Conservation (phyloP, 352 stramenopile species). For the Phytophthora sp. region DNA sequence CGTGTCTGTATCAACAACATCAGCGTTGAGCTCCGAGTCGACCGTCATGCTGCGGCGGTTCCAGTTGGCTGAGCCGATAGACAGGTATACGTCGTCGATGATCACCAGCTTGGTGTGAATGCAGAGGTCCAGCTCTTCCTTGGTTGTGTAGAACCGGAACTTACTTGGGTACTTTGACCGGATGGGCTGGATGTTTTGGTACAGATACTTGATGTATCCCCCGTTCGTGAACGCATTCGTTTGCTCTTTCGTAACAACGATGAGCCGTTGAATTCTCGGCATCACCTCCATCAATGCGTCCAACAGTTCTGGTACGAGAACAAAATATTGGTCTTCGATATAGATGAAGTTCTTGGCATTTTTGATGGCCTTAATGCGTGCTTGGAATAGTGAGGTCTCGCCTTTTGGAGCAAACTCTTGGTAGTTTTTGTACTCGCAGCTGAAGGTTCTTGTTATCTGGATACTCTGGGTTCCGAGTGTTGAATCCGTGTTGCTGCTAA, state of each 20-base stretch:
- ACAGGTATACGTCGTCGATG: constrained; percentile 66
- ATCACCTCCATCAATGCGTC: constrained; percentile 48
- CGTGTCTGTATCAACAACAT: constrained; percentile 45
- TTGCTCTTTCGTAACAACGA: constrained; percentile 45
- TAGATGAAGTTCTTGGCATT: constrained; percentile 48
- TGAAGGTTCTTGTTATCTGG: constrained; percentile 69
- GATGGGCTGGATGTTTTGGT: constrained; percentile 48
- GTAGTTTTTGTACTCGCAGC: constrained; percentile 55
- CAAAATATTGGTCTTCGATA: constrained; percentile 31
- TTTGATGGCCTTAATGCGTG: constrained; percentile 47
- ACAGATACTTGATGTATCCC: constrained; percentile 51
- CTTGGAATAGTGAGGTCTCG: constrained; percentile 47
- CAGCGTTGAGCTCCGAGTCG: constrained; percentile 57
- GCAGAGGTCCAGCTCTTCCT: constrained; percentile 38
- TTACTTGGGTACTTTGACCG: constrained; percentile 23
- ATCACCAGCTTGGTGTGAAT: constrained; percentile 59
- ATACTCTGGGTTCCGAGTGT: constrained; percentile 34
- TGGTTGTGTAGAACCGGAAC: constrained; percentile 39
- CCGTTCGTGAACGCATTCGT: constrained; percentile 20
- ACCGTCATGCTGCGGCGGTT: constrained; percentile 46
- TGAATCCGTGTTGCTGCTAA: constrained; percentile 1
- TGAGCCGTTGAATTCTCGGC: constrained; percentile 44
- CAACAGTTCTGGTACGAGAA: constrained; percentile 46
- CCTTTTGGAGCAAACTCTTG: constrained; percentile 55
- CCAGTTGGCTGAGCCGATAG: constrained; percentile 63